phyloP scores from a whole-genome alignment of 768 basidiomycete species.

The Leccinellum rugosiceps region DNA sequence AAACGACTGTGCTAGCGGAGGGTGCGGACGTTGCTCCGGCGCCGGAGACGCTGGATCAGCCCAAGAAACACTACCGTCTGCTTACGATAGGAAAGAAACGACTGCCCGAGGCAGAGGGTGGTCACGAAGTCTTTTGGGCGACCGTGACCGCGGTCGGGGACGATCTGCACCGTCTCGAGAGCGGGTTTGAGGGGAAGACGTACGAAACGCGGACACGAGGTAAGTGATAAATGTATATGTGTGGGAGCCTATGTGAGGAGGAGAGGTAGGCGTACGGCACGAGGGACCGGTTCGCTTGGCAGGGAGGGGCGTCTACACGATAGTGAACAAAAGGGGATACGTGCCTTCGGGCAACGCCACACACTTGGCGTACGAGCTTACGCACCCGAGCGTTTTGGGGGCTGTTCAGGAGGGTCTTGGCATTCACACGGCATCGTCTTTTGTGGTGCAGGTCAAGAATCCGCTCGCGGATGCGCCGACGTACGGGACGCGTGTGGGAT shows the following conservation, averaged over 20 bases:
- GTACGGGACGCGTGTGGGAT: slow-evolving; percentile 6
- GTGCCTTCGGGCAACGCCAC: slow-evolving; percentile 46
- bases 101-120: slow-evolving; percentile 46
- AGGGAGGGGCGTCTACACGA: slow-evolving; percentile 57
- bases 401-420: slow-evolving; percentile 56
- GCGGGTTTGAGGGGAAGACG: slow-evolving; percentile 30
- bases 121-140: slow-evolving; percentile 33
- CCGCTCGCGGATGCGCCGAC: slow-evolving; percentile 42
- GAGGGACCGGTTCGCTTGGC: slow-evolving; percentile 50
- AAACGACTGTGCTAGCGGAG: slow-evolving; percentile 41
- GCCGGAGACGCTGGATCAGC: background rate
- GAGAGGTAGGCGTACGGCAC: slow-evolving; percentile 44
- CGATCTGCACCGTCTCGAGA: background rate
- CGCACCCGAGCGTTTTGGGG: slow-evolving; percentile 48
- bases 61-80: slow-evolving; percentile 48
- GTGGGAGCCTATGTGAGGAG: background rate
- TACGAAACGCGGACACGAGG: slow-evolving; percentile 65
- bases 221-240: slow-evolving; percentile 11
- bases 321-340: slow-evolving; percentile 47
- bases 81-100: slow-evolving; percentile 58
- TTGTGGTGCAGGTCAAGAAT: slow-evolving; percentile 58
- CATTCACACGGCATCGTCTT: slow-evolving; percentile 50
- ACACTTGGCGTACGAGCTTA: slow-evolving; percentile 57
- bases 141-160: slow-evolving; percentile 41
- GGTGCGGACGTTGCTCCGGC: slow-evolving; percentile 42